Percentiles rank a stretch among this genome's conserved stretches.
Conservation (phyloP, 768 basidiomycete species). For the Trametes villosa region DNA sequence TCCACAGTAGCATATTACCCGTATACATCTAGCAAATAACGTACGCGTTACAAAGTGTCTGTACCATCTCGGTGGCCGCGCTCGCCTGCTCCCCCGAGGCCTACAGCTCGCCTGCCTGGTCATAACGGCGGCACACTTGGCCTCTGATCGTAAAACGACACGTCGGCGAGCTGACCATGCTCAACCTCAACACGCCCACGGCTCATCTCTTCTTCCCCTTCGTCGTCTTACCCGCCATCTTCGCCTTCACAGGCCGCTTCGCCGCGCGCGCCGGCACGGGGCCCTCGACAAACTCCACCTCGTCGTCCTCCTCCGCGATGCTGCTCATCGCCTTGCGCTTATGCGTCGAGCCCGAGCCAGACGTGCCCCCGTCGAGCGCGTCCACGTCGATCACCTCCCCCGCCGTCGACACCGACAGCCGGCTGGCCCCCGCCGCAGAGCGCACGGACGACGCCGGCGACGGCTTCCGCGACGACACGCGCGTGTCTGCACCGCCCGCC, state of each 20-base stretch:
- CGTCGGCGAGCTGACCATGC: neutral
- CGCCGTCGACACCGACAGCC: slow-evolving; percentile 30
- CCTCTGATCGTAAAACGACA: too few species aligned
- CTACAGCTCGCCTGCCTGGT: too few species aligned
- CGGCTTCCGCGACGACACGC: slow-evolving; percentile 43
- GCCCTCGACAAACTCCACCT: slow-evolving; percentile 35
- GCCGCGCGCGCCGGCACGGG: slow-evolving; percentile 21
- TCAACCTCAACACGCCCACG: too few species aligned
- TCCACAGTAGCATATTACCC: too few species aligned
- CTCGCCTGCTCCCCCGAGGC: too few species aligned
- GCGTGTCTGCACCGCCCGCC: slow-evolving; percentile 18
- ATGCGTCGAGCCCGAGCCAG: slow-evolving; percentile 24
- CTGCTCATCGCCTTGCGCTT: slow-evolving; percentile 57
- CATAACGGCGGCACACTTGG: too few species aligned
- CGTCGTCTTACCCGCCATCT: slow-evolving; percentile 27
- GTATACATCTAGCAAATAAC: too few species aligned
- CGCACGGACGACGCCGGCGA: slow-evolving; percentile 57
- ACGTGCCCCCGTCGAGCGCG: slow-evolving; percentile 44
- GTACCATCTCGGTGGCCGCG: too few species aligned
- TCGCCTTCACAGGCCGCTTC: slow-evolving; percentile 29
- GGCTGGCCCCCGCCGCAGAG: slow-evolving; percentile 39
- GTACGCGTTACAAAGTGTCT: too few species aligned
- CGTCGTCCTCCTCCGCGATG: slow-evolving; percentile 35
- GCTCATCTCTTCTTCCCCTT: neutral
- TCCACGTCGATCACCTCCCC: slow-evolving; percentile 48